A percentile compares a stretch with the other conserved stretches of the same genome.
These are phyloP conservation scores for Sinapis alba DNA, from an alignment of 441 rosid species.

Conservation along the genomic window DNA sequence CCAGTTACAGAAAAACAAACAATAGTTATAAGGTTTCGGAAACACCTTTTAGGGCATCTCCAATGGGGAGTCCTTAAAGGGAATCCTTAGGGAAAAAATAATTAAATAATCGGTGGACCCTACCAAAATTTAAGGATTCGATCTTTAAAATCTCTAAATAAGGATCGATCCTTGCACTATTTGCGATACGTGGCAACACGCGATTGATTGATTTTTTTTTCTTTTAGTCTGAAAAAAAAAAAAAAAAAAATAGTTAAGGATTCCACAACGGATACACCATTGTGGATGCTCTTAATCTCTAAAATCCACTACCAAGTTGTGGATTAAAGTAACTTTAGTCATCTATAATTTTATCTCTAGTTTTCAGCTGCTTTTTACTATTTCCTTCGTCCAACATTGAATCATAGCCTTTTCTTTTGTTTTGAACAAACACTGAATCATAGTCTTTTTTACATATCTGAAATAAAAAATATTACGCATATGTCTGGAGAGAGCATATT, in stretches of 20 bases:
- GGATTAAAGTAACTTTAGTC: conserved; percentile 25
- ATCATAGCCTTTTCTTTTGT: conserved; percentile 13
- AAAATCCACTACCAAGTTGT: conserved; percentile 22
- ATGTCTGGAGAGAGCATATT: conserved; percentile 30
- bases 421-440: background rate
- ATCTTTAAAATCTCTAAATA: too few relatives aligned
- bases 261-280: too few relatives aligned
- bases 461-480: conserved; percentile 9
- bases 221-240: too few relatives aligned
- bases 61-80: too few relatives aligned
- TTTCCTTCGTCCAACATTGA: background rate
- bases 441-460: conserved; percentile 19
- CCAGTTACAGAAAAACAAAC: background rate
- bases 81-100: too few relatives aligned
- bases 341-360: background rate
- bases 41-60: conserved; percentile 23
- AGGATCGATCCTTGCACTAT: too few relatives aligned
- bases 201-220: too few relatives aligned
- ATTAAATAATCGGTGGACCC: too few relatives aligned
- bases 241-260: too few relatives aligned
- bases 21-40: background rate
- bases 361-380: conserved; percentile 22
- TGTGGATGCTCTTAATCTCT: too few relatives aligned
- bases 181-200: too few relatives aligned
- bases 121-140: too few relatives aligned